phyloP scores from a whole-genome alignment of 768 basidiomycete genomes.

The Panellus pusillus region DNA sequence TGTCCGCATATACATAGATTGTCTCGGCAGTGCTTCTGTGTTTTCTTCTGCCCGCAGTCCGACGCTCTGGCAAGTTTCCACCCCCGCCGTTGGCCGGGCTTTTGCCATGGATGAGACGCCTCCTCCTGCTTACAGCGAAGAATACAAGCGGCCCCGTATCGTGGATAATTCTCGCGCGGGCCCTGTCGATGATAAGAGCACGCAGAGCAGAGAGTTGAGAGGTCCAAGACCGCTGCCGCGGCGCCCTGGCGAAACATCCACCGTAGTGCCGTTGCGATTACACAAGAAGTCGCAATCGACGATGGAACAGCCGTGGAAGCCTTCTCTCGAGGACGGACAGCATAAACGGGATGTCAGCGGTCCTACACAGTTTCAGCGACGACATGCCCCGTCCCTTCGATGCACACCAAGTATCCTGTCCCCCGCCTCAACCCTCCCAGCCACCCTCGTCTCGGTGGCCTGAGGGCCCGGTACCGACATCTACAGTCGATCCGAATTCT shows the following conservation, averaged over 20 bases:
- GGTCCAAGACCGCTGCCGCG: conserved; percentile 15
- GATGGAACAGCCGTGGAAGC: conserved; percentile 16
- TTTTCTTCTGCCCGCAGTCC: conserved; percentile 2
- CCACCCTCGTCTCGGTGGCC: neutral
- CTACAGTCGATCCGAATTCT: conserved; percentile 9
- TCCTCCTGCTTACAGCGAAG: conserved; percentile 19
- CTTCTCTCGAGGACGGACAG: conserved; percentile 1
- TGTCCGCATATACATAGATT: neutral
- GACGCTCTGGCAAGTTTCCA: neutral
- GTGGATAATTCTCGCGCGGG: neutral
- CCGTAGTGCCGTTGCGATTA: conserved; percentile 13
- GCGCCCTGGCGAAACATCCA: conserved; percentile 1
- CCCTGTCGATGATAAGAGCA: conserved; percentile 4
- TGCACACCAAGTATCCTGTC: neutral
- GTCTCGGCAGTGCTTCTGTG: neutral
- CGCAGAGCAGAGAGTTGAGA: conserved; percentile 2
- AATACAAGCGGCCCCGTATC: conserved; percentile 6
- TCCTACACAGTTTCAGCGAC: conserved; percentile 7
- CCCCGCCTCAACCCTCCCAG: neutral
- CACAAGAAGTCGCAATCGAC: conserved; percentile 19
- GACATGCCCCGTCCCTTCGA: neutral
- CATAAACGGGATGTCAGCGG: neutral
- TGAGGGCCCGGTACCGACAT: too few relatives aligned
- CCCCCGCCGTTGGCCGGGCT: neutral
- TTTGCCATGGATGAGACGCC: conserved; percentile 16